Base-by-base conservation (phyloP, 345 rosid genomes). In the Leavenworthia alabamica region DNA sequence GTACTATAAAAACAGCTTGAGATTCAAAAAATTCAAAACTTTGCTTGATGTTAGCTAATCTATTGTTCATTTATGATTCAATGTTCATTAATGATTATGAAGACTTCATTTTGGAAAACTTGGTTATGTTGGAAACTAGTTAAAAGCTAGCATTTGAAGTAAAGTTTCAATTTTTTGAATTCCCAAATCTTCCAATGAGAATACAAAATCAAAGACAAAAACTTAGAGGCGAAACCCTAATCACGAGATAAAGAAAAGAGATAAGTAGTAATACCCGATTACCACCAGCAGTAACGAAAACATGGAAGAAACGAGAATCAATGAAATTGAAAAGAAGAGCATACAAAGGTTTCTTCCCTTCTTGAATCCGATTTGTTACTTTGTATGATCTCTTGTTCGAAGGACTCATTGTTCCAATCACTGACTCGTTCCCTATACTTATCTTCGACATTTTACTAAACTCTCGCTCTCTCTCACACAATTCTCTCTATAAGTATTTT, bases 311-410 rank as follows among this genome's bases (percentile, higher is more conserved):
- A 60, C 89, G 91, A 57, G 91, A 73, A 68, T 89, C 97, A 22
- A 93, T 81, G 86, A 93, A 93, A 81, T 93, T 89, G 72, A 89
- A 93, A 55, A 87, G 83, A 67, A 93, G 83, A 62, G 96, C 99
- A 70, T 89, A 93, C 23, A 93, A 73, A 47, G 99, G 99, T 4
- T 86, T 90, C 75, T 89, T 89, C 74, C 88, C 94, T 66, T 93
- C 99, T 66, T 89, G 97, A 41, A 89, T 89, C 45, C 86, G 80
- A 60, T 93, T 93, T 40, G 88, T 85, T 57, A 86, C 82, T 76
- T 81, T 80, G 79, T 89, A 93, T 10, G 86, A 89, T 47, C 66
- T 84, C 75, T 85, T 86, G 86, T 80, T 86, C 6, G 91, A 81
- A 15, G 86, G 81, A 6, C 74, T 58, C 36, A 87, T 75, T 5